Base-by-base conservation (phyloP, 2,329 filamentous ascomycete genomes). In the Aspergillus pseudotamarii region DNA sequence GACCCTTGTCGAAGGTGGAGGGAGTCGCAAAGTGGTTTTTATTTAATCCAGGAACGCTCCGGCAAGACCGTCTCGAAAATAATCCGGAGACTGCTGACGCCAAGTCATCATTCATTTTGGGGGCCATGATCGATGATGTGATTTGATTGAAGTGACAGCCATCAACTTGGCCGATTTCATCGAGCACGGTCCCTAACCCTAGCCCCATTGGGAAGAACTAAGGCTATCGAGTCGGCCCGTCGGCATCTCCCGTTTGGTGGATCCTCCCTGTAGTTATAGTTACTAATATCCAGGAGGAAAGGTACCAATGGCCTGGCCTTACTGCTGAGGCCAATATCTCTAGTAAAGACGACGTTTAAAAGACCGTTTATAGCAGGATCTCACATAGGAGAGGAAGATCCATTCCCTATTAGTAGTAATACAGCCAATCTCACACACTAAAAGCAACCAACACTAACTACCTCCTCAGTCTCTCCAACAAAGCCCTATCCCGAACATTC, bases 401-500 rank as follows among this genome's bases (percentile, higher is more conserved):
- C 38, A 41, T 41, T 41, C 16, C 16, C 38, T 41, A 41, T 41
- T n/a, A 10, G 6, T 14, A 46, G 10, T 54, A 23, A 14, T 16
- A 54, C 19, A 54, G 8, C 14, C 23, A 50, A 12, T 23, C 51
- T 23, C 51, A 36, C 10, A n/a, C 19, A 14, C 19, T 11, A 2
- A 3, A 6, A 21, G n/a, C 43, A 32, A 36, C 11, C 19, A 36
- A 50, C 38, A 1, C 43, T 30, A 50, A 1, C 43, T 30, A 41
- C n/a, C 32, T 34, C 21, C 30, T 6, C 14, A 58, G 56, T 36
- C 58, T 55, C 55, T 46, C 46, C 21, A 67, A 26, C 10, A 48
- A 53, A 45, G 59, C 63, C 21, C 62, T 65, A n/a, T 60, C 53
- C 11, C 66, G 66, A 19, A 65, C 38, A 11, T 58, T 38, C 34